Conservation (phyloP, 495 filamentous ascomycete species). For the Penicillium arizonense region DNA sequence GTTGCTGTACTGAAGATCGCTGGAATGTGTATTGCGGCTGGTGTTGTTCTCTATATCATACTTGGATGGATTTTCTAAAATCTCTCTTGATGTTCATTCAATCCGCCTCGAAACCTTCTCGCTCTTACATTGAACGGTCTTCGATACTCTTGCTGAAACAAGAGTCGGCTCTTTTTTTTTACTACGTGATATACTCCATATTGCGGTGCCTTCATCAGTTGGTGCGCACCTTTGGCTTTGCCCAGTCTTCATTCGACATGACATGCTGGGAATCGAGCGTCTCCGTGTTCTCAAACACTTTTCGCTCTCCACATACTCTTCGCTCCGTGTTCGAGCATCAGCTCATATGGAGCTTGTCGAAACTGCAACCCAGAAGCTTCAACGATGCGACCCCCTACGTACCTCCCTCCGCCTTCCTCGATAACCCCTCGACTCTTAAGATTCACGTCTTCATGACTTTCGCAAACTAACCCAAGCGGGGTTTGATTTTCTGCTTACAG, state of each 20-base stretch:
- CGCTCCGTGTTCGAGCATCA: neutral
- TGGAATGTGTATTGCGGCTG: constrained; percentile 72
- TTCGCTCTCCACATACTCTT: neutral
- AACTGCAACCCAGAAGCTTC: neutral
- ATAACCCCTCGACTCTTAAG: neutral
- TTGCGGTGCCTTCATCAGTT: neutral
- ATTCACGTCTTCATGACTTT: constrained; percentile 12
- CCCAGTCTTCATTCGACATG: neutral
- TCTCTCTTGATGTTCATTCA: neutral
- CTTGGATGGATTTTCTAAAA: constrained; percentile 63
- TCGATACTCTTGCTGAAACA: constrained; percentile 22
- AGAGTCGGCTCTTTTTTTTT: constrained; percentile 4
- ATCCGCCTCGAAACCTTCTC: neutral
- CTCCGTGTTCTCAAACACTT: neutral
- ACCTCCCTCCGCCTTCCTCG: neutral
- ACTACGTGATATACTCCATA: neutral
- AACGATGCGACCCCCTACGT: neutral
- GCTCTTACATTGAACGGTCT: neutral
- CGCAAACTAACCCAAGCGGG: constrained; percentile 1
- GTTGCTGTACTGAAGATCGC: constrained; percentile 86
- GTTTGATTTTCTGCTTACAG: neutral
- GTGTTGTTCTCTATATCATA: constrained; percentile 73
- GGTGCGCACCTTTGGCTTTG: neutral
- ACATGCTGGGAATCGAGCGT: neutral
- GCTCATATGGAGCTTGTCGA: neutral